Conservation (phyloP, 176 grass and related monocot genomes). For the Aechmea fasciata region DNA sequence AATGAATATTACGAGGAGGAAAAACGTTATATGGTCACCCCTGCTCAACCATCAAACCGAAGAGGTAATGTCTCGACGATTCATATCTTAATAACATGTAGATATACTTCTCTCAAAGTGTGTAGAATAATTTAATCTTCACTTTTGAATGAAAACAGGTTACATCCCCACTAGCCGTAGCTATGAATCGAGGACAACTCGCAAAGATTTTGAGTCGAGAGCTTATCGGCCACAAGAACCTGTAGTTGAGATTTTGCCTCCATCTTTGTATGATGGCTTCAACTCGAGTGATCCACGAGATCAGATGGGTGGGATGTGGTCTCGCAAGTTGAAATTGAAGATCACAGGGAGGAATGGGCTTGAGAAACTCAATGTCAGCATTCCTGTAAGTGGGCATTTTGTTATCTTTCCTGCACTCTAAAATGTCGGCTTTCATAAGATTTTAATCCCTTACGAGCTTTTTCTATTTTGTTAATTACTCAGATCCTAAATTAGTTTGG, state of each 20-base stretch:
- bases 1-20: slow-evolving; percentile 94
- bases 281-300: slow-evolving; percentile 41
- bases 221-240: slow-evolving; percentile 40
- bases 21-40: slow-evolving; percentile 42
- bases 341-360: slow-evolving; percentile 80
- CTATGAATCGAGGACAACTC: slow-evolving; percentile 23
- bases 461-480: background rate
- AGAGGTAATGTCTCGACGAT: slow-evolving; percentile 23
- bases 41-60: slow-evolving; percentile 36
- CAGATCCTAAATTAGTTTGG: background rate
- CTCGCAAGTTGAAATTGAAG: slow-evolving; percentile 59
- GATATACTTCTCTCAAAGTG: background rate
- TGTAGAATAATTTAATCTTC: slow-evolving; percentile 6
- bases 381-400: slow-evolving; percentile 53
- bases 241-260: slow-evolving; percentile 76
- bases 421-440: background rate
- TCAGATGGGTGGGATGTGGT: slow-evolving; percentile 63
- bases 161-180: slow-evolving; percentile 19
- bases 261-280: slow-evolving; percentile 43
- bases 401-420: background rate
- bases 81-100: background rate
- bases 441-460: background rate
- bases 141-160: slow-evolving; percentile 25
- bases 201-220: slow-evolving; percentile 25
- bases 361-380: slow-evolving; percentile 80